Base-by-base conservation (phyloP, 768 basidiomycete genomes). In the Agrocybe praecox region DNA sequence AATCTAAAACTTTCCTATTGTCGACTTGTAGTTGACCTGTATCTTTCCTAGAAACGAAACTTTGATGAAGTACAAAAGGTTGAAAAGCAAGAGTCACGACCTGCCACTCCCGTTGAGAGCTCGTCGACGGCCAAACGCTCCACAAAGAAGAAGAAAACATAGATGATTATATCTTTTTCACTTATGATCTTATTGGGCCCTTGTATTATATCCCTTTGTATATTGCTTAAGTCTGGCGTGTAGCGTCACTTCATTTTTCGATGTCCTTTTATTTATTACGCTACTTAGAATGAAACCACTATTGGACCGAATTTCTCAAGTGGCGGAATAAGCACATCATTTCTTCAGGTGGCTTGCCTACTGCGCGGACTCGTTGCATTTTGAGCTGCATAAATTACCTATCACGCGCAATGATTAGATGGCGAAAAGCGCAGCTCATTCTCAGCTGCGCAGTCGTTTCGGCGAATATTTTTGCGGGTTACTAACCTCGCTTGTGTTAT, bases 331-430 rank as follows among this genome's bases (percentile, higher is more conserved):
- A 67, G 64, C 87, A 88, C 33, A 81, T 56, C 65, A 72, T 72
- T 34, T 76, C 81, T 23, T 68, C 72, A 1, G 86, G 87, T 2
- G 90, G 90, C 63, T 80, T 78, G 2, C 90, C 90, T 46, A 92
- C 86, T 6, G 89, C 89, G 55, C 75, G 75, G 1, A 89, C 88
- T 49, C 86, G 79, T 72, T 89, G 88, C 1, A 89, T 88, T 89
- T n/a, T n/a, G n/a, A n/a, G n/a, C n/a, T n/a, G n/a, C n/a, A n/a
- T n/a, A n/a, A n/a, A n/a, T n/a, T n/a, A n/a, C n/a, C n/a, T n/a
- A n/a, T n/a, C n/a, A n/a, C n/a, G n/a, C n/a, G n/a, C n/a, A n/a
- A n/a, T n/a, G n/a, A n/a, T n/a, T n/a, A n/a, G n/a, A n/a, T n/a
- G n/a, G n/a, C n/a, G n/a, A n/a, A n/a, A n/a, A n/a, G n/a, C n/a